Percentiles rank a stretch among this genome's conserved stretches.
Evolutionary conservation across 257 asterid species (phyloP).

Genomic region (Solanum pinnatisectum): DNA sequence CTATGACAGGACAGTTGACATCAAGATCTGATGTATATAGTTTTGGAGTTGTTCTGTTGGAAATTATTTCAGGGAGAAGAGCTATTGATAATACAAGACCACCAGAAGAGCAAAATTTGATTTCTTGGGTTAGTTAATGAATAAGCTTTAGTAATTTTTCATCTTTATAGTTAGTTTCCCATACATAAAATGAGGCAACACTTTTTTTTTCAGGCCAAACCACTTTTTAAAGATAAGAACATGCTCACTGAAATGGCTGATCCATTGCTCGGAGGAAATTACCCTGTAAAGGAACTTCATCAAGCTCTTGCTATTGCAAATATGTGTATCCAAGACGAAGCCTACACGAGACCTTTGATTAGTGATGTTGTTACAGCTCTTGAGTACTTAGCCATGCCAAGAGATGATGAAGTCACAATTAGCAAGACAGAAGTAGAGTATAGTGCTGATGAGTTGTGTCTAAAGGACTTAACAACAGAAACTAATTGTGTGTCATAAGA

Average conservation of each 20-base stretch:
- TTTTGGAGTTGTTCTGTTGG: conserved; percentile 40
- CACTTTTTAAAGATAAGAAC: conserved; percentile 22
- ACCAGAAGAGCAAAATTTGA: conserved; percentile 28
- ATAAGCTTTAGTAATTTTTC: neutral
- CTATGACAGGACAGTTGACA: conserved; percentile 30
- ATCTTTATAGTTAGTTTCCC: neutral
- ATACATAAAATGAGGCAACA: neutral
- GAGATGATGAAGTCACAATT: conserved; percentile 2
- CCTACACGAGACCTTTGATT: conserved; percentile 30
- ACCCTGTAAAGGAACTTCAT: conserved; percentile 20
- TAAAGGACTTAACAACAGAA: neutral
- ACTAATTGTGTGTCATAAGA: neutral
- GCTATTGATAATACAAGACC: conserved; percentile 30
- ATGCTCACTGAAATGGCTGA: conserved; percentile 24
- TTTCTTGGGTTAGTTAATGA: conserved; percentile 28
- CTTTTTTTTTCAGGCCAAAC: conserved; percentile 25
- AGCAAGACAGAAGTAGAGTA: conserved; percentile 7
- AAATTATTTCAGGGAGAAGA: conserved; percentile 40
- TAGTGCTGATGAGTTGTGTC: neutral
- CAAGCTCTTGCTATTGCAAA: conserved; percentile 35
- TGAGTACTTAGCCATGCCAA: conserved; percentile 21
- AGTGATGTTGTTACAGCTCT: conserved; percentile 37
- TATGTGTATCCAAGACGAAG: conserved; percentile 47
- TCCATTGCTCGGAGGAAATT: conserved; percentile 27
- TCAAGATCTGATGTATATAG: conserved; percentile 38